Evolutionary conservation across 2,329 filamentous ascomycete genomes (phyloP), one percentile per base, ranked within the genome.

Genomic region (Pyrenophora seminiperda): DNA sequence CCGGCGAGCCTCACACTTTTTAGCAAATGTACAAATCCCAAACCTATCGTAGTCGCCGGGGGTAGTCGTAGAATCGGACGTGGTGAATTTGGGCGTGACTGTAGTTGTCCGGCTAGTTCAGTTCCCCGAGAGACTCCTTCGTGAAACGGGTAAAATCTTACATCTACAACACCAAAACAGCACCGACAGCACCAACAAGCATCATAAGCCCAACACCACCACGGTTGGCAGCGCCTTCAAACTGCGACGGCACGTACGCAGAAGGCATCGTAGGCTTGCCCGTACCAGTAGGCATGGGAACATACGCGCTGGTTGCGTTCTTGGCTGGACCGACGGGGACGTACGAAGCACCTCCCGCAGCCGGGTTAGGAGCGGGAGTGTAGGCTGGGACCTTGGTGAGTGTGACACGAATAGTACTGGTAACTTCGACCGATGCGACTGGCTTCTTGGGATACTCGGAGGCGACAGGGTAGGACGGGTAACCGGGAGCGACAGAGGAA

Each of bases 191-290:
- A 17, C 56, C 63, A 15, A 56, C 52, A 27, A 62, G 10, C 13
- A 51, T 52, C 43, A 50, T 61, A 47, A 64, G 10, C 0, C 66
- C 65, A 24, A 63, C 50, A 29, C 63, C 41, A 18, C 61, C 42
- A 30, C 54, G 54, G 49, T 56, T 64, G 27, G 62, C 65, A n/a
- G 64, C 63, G 33, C 66, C 66, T 37, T 61, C 55, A 17, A 66
- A 69, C 47, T 55, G 41, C 11, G 57, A 38, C 31, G 58, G 53
- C 14, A 42, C n/a, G 36, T 52, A 56, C 33, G 29, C 22, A 7
- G 50, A 43, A 15, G 60, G 56, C 50, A 48, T 56, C 13, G 53
- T 45, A 13, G 56, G 53, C 44, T 53, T 37, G 41, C 48, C 54
- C 6, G 50, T 58, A 34, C 59, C 52, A 20, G 50, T 63, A 4